Conservation (phyloP, 345 rosid species). For the Arabis alpina region DNA sequence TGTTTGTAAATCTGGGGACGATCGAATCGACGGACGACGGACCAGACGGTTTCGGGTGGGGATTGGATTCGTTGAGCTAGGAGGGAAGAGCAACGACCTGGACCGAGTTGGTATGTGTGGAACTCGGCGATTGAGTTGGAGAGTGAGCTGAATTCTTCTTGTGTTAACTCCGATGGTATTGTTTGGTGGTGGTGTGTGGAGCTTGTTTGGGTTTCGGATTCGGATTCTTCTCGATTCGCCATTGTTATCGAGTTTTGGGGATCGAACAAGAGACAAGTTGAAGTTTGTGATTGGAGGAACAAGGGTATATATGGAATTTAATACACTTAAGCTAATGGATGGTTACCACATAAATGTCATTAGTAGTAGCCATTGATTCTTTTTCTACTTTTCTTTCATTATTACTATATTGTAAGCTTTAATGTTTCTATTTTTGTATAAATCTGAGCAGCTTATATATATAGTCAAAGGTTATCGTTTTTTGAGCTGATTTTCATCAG, state of each 20-base stretch:
- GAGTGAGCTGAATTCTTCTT: slow-evolving; percentile 52
- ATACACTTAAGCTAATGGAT: not conserved
- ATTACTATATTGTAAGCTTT: too few species aligned
- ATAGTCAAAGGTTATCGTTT: too few species aligned
- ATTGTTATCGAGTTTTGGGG: slow-evolving; percentile 17
- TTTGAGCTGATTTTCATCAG: too few species aligned
- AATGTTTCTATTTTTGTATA: too few species aligned
- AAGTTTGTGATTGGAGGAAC: slow-evolving; percentile 1
- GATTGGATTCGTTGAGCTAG: slow-evolving; percentile 58
- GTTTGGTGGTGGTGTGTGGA: slow-evolving; percentile 55
- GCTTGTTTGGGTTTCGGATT: not conserved
- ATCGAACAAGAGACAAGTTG: slow-evolving; percentile 8
- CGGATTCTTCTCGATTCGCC: slow-evolving; percentile 10
- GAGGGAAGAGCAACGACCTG: slow-evolving; percentile 68
- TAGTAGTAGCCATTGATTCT: slow-evolving; percentile 25
- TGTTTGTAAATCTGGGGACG: slow-evolving; percentile 74
- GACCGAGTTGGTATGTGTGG: slow-evolving; percentile 63
- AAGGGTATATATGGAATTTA: slow-evolving; percentile 30
- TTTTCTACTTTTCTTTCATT: slow-evolving; percentile 24
- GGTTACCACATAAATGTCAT: slow-evolving; percentile 29
- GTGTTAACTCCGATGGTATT: slow-evolving; percentile 55
- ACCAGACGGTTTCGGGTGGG: slow-evolving; percentile 66
- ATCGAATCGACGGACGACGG: slow-evolving; percentile 69
- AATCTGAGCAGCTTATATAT: too few species aligned
- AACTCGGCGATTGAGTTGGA: slow-evolving; percentile 52